Percentiles rank a stretch among this genome's conserved stretches.
phyloP scores from a whole-genome alignment of 305 asterid genomes.

The Plantago coronopus region DNA sequence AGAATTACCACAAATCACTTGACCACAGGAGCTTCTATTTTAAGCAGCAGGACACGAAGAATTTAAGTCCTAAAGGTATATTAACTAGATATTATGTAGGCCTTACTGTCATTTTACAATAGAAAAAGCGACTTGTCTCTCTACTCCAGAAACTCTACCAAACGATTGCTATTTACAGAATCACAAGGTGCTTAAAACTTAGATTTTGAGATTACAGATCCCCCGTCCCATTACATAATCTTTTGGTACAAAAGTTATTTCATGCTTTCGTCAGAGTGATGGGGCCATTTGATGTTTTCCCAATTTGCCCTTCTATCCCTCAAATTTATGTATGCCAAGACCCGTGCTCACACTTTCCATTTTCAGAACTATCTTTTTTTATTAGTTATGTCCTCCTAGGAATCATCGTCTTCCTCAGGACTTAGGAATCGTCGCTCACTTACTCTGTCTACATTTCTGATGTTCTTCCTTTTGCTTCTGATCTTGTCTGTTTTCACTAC shows the following conservation, averaged over 20 bases:
- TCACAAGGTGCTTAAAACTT: constrained; percentile 8
- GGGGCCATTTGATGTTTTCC: not conserved
- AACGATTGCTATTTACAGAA: constrained; percentile 8
- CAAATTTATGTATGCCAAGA: not conserved
- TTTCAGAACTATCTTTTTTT: not conserved
- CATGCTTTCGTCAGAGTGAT: not conserved
- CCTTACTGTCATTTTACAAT: constrained; percentile 22
- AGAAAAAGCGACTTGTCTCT: constrained; percentile 23
- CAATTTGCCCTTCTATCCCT: not conserved
- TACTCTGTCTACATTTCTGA: not conserved
- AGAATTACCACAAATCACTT: constrained; percentile 96
- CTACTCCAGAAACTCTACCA: constrained; percentile 12
- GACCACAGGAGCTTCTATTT: constrained; percentile 98
- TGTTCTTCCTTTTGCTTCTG: not conserved
- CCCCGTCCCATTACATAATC: too few relatives aligned
- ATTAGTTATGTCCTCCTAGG: not conserved
- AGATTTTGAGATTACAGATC: constrained; percentile 13
- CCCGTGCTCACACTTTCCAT: not conserved
- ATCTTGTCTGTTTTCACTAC: not conserved
- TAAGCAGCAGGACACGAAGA: constrained; percentile 97
- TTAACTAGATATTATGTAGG: constrained; percentile 25
- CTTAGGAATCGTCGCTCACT: not conserved
- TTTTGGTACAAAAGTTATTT: not conserved
- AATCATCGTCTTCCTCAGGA: not conserved
- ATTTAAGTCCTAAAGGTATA: constrained; percentile 94